These are phyloP conservation scores for Cutaneotrichosporon cavernicola DNA, from an alignment of 1,284 basidiomycete species.

Conservation along the genomic window DNA sequence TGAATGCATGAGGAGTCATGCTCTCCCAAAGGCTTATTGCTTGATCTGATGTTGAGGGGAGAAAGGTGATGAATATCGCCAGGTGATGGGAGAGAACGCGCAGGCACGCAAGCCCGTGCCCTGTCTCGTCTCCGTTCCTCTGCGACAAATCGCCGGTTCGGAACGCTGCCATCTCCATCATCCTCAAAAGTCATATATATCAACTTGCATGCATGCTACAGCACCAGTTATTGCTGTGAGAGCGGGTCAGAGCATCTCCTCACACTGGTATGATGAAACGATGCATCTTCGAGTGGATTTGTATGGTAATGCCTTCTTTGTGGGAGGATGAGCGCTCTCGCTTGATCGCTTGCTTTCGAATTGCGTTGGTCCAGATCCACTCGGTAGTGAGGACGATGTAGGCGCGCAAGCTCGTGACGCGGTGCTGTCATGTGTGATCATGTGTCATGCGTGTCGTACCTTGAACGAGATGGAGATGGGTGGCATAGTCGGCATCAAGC, in stretches of 20 bases:
- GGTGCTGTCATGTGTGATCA: neutral
- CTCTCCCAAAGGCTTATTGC: no score
- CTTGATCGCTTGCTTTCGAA: neutral
- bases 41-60: no score
- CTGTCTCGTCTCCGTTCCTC: neutral
- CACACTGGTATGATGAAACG: neutral
- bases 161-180: neutral
- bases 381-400: neutral
- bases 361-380: neutral
- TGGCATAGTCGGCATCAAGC: no score
- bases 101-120: neutral
- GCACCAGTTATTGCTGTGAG: neutral
- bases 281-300: neutral
- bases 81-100: neutral
- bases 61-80: neutral
- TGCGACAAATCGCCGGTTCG: conserved; percentile 1
- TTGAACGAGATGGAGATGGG: neutral
- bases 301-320: neutral
- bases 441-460: neutral
- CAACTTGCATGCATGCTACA: neutral
- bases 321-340: neutral
- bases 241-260: neutral
- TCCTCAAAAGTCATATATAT: neutral
- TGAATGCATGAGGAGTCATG: no score
- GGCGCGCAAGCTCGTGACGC: neutral